These are phyloP conservation scores for Lepraria neglecta DNA, from an alignment of 495 filamentous ascomycete species.

Conservation along the genomic window DNA sequence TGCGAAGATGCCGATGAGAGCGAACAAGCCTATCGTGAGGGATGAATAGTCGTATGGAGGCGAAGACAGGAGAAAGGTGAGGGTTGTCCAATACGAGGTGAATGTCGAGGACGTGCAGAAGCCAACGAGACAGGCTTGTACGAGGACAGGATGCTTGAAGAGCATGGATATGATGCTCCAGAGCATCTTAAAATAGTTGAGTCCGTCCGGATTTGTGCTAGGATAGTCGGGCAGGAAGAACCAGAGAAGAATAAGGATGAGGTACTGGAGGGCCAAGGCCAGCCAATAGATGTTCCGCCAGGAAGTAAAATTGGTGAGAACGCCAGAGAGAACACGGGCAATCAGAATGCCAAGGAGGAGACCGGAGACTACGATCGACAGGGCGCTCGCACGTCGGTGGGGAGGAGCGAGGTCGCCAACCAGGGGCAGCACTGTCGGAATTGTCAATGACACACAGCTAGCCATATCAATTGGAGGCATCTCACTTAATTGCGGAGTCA, in stretches of 20 bases:
- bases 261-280: constrained; percentile 62
- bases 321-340: constrained; percentile 69
- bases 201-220: constrained; percentile 54
- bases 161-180: constrained; percentile 56
- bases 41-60: constrained; percentile 62
- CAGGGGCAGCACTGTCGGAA: constrained; percentile 65
- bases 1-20: constrained; percentile 64
- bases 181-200: constrained; percentile 63
- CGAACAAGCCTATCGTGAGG: constrained; percentile 68
- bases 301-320: constrained; percentile 59
- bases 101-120: constrained; percentile 53
- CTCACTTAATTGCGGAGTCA: constrained; percentile 54
- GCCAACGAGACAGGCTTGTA: constrained; percentile 57
- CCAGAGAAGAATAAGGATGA: constrained; percentile 62
- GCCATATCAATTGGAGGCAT: neutral
- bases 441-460: neutral
- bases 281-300: constrained; percentile 83
- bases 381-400: constrained; percentile 57
- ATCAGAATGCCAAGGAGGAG: constrained; percentile 69
- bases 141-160: constrained; percentile 56
- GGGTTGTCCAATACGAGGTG: constrained; percentile 75
- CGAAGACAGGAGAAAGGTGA: constrained; percentile 69
- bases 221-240: constrained; percentile 79
- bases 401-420: constrained; percentile 75
- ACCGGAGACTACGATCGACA: constrained; percentile 71